Conservation (phyloP, 208 protist species). For the Trypanosoma melophagium region DNA sequence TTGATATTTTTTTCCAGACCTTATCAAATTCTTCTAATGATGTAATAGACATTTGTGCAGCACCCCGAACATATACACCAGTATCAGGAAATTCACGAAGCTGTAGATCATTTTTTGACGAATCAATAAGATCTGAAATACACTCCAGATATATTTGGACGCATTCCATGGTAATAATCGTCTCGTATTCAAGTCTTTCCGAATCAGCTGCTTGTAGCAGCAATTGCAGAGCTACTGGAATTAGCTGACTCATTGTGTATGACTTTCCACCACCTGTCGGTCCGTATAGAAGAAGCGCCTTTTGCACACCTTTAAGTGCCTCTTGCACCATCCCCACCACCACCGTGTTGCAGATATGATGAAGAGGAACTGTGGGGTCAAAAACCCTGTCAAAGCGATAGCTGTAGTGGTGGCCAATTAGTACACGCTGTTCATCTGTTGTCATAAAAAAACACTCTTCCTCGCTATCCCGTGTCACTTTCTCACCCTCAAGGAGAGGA, state of each 20-base stretch:
- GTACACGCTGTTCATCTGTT: background rate
- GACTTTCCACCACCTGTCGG: constrained; percentile 9
- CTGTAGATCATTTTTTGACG: constrained; percentile 33
- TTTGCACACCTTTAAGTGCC: constrained; percentile 4
- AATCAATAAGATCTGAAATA: constrained; percentile 19
- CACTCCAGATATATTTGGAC: constrained; percentile 17
- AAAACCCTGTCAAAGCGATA: constrained; percentile 9
- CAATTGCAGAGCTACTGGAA: constrained; percentile 4
- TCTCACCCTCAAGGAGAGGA: constrained; percentile 6
- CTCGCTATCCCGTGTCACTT: background rate
- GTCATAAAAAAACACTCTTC: background rate
- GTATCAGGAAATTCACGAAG: constrained; percentile 82
- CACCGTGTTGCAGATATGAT: constrained; percentile 1
- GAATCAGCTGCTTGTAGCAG: constrained; percentile 1
- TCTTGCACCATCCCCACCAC: constrained; percentile 8
- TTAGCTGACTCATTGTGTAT: constrained; percentile 7
- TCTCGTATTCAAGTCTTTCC: constrained; percentile 6
- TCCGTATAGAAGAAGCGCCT: constrained; percentile 10
- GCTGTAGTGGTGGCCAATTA: background rate
- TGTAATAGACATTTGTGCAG: constrained; percentile 60
- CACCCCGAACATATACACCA: constrained; percentile 74
- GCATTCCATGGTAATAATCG: constrained; percentile 7
- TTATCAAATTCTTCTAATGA: constrained; percentile 59
- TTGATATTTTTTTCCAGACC: background rate
- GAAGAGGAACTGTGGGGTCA: background rate